Conservation (phyloP, 2,329 filamentous ascomycete species). For the Magnaporthiopsis rhizophila region DNA sequence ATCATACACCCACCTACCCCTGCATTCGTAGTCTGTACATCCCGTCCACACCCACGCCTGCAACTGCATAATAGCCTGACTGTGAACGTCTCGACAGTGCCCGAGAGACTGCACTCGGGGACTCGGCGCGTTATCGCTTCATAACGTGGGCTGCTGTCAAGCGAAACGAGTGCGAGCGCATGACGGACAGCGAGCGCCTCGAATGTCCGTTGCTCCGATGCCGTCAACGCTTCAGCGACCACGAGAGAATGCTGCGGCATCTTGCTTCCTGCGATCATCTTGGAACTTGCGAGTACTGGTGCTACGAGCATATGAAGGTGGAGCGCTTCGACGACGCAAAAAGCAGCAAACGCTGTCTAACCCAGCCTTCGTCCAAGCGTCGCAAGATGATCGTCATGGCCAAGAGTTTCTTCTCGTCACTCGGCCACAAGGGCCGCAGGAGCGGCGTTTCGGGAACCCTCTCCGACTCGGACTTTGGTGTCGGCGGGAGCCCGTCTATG, state of each 20-base stretch:
- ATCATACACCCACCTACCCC: too few relatives aligned
- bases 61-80: too few relatives aligned
- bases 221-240: conserved; percentile 38
- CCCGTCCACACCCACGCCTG: too few relatives aligned
- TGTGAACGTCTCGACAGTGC: conserved; percentile 25
- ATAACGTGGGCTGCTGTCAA: conserved; percentile 49
- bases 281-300: conserved; percentile 44
- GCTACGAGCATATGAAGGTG: conserved; percentile 44
- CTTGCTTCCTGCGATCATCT: conserved; percentile 45
- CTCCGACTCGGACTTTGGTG: conserved; percentile 7
- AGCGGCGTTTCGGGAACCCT: conserved; percentile 8
- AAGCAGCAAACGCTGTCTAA: conserved; percentile 36
- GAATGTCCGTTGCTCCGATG: conserved; percentile 46
- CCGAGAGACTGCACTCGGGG: conserved; percentile 35
- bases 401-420: conserved; percentile 44
- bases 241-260: conserved; percentile 47
- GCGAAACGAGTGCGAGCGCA: conserved; percentile 40
- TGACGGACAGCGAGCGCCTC: conserved; percentile 38
- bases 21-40: too few relatives aligned
- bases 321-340: conserved; percentile 45
- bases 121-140: conserved; percentile 46
- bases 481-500: conserved; percentile 8
- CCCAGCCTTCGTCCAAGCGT: conserved; percentile 40
- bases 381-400: conserved; percentile 44
- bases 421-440: conserved; percentile 40